Evolutionary conservation across 2,329 filamentous ascomycete species (phyloP), one percentile per base, ranked within the genome.

Genomic region (Trichoderma guizhouense): DNA sequence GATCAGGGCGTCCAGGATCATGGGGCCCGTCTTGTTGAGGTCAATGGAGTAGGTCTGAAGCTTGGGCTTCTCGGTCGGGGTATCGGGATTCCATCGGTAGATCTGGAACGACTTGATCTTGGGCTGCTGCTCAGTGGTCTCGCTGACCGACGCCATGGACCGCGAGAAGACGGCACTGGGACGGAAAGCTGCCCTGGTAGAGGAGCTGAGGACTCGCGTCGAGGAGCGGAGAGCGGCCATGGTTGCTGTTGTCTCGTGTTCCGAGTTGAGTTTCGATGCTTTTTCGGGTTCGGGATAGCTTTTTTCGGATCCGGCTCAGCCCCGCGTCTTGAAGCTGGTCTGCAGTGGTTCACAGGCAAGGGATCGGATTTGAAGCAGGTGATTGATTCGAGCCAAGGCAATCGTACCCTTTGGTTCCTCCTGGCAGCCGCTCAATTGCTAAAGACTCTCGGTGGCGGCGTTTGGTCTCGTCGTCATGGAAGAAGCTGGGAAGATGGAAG

Each of bases 21-120:
- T 99, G 76, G 96, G 96, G 36, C 96, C 96, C 55, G 96, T 99
- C 92, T 98, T 98, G 88, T 98, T 98, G 78, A 99, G 86, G 82
- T 99, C 96, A 79, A 99, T 87, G 43, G 93, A 93, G 86, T 98
- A 99, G 77, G 89, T 90, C 87, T 99, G 94, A 93, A 99, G 97
- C 82, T 87, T 89, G 74, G 96, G 96, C 91, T 99, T 99, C 84
- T 93, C 91, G 79, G 91, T 90, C 72, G 96, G 96, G 81, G 91
- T 88, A 81, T 98, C 96, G 73, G 96, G 96, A 82, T 97, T 97
- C 96, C 96, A 99, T 82, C 96, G 91, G 90, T 99, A 99, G 87
- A 99, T 92, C 84, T 97, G 92, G 90, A 99, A 99, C 66, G 92
- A 94, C 91, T 98, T 98, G 85, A 93, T 90, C 78, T 86, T 87